Percentiles rank a stretch among this genome's conserved stretches.
phyloP scores from a whole-genome alignment of 106 monocot genomes.

The Dendrobium officinale region DNA sequence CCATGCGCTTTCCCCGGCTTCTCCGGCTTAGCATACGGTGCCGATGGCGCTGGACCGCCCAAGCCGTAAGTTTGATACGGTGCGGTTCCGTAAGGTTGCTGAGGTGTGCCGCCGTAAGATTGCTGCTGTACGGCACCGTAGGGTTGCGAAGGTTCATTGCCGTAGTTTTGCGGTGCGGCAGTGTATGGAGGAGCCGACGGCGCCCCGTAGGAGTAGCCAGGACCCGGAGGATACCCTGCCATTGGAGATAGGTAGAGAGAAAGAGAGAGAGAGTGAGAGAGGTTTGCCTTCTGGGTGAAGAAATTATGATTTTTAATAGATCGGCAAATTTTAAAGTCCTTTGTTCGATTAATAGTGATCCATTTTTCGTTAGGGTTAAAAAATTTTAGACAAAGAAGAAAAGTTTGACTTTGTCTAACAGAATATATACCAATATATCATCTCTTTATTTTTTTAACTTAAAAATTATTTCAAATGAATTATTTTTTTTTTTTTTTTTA shows the following conservation, averaged over 20 bases:
- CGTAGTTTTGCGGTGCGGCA: background rate
- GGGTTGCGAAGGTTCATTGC: background rate
- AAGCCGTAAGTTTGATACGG: background rate
- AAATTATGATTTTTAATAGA: too few species aligned
- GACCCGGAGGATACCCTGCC: background rate
- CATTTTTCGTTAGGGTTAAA: too few species aligned
- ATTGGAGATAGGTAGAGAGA: background rate
- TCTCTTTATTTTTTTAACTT: too few species aligned
- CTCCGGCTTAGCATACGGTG: background rate
- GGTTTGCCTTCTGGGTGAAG: too few species aligned
- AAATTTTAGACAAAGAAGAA: too few species aligned
- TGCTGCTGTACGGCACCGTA: background rate
- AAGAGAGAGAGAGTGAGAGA: background rate
- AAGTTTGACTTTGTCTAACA: too few species aligned
- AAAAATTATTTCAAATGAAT: too few species aligned
- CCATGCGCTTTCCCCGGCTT: background rate
- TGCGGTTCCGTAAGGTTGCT: background rate
- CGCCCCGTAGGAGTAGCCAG: constrained; percentile 6
- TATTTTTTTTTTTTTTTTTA: too few species aligned
- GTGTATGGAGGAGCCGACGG: background rate
- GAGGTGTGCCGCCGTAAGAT: background rate
- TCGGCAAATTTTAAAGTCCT: too few species aligned
- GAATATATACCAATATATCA: too few species aligned
- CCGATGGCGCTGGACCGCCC: background rate
- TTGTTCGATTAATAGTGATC: too few species aligned